phyloP scores from a whole-genome alignment of 352 stramenopile species.

The Sclerospora graminicola region DNA sequence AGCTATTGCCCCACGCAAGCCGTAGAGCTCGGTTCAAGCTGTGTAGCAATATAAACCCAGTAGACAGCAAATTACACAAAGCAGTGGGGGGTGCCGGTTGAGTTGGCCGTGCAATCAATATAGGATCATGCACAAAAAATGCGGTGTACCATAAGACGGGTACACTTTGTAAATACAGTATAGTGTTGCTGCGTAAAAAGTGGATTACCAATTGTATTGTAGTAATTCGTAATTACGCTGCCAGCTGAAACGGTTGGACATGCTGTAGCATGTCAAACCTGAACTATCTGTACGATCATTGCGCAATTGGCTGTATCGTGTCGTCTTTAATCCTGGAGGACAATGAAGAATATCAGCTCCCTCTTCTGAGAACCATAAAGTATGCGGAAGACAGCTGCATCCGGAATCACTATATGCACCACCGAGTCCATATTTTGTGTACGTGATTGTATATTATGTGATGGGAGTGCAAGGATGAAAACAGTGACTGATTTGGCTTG shows the following conservation, averaged over 20 bases:
- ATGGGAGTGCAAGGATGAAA: slow-evolving; percentile 79
- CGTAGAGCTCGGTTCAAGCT: slow-evolving; percentile 23
- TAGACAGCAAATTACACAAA: slow-evolving; percentile 6
- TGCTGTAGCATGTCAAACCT: no score
- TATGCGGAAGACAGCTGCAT: slow-evolving; percentile 79
- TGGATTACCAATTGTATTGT: no score
- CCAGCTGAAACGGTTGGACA: no score
- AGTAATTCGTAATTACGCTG: no score
- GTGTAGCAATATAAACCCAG: slow-evolving; percentile 22
- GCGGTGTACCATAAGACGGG: neutral
- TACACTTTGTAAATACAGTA: neutral
- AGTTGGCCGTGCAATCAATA: no score
- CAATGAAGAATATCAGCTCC: slow-evolving; percentile 82
- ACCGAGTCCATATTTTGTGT: slow-evolving; percentile 52
- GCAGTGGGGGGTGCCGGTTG: slow-evolving; percentile 8
- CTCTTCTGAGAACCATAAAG: slow-evolving; percentile 71
- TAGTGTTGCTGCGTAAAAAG: neutral
- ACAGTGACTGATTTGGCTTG: slow-evolving; percentile 74
- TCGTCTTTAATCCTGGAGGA: slow-evolving; percentile 17
- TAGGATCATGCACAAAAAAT: slow-evolving; percentile 15
- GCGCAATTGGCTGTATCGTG: neutral
- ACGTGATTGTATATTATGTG: slow-evolving; percentile 7
- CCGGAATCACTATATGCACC: slow-evolving; percentile 86
- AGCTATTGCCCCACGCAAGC: slow-evolving; percentile 11
- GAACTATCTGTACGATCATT: neutral